Base-by-base conservation (phyloP, 2,329 filamentous ascomycete species). In the Dothidotthia symphoricarpi region DNA sequence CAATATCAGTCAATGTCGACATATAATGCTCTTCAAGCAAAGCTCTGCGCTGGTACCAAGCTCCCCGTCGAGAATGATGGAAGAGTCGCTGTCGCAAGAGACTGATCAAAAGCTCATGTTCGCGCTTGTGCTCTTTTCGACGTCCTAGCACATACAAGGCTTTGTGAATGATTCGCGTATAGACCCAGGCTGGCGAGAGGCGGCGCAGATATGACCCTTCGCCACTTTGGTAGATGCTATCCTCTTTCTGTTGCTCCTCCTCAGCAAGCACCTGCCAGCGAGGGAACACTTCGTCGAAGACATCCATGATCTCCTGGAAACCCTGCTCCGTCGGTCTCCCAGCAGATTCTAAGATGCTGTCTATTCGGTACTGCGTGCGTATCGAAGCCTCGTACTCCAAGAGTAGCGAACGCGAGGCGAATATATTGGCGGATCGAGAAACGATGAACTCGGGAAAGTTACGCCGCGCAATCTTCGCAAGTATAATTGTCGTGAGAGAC, bases 1-100 rank as follows among this genome's bases (percentile, higher is more conserved):
- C 55, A 4, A 46, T 11, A 6, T 57, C 42, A 2, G 44, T 49
- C 3, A 64, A 41, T 10, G 44, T 19, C 72, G 82, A 77, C 86
- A 97, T 90, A 65, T 98, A 97, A 61, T 94, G 89, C 63, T 98
- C 93, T 69, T 98, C 93, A 2, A 98, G 68, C 1, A 98, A 72
- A 1, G 91, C 93, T 67, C 94, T 95, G 14, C 93, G 86, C 60
- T 96, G 90, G 62, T 97, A 97, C 93, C 93, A 98, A 1, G 83
- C 81, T 0, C 93, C 93, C 28, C 93, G 80, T 17, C 90, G 80
- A 1, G 89, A 81, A 28, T 86, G 76, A 55, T 97, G 90, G 55
- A 97, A 97, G 0, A 96, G 75, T 4, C 78, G 78, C 61, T 98
- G 93, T 3, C 70, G 69, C 0, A 98, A 78, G 3, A 98, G 76